Base-by-base conservation (phyloP, 805 yeast genomes). In the Wickerhamiella allomyrinae region DNA sequence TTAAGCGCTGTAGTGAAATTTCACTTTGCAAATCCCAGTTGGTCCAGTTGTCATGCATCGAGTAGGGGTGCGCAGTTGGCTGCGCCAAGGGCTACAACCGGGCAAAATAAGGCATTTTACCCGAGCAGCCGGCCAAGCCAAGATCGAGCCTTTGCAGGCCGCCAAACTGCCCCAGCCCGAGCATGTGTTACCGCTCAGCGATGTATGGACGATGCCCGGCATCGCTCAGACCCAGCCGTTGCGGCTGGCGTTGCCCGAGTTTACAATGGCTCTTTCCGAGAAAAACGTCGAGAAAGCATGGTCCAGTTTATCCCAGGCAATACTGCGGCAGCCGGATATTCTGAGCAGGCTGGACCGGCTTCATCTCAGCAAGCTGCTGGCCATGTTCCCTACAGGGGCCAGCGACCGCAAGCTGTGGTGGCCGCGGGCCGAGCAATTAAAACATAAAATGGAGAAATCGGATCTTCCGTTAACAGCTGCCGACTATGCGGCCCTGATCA, bases 401-500 rank as follows among this genome's bases (percentile, higher is more conserved):
- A 38, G 41, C 19, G 34, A 45, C 6, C 51, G 53, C 7, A 35
- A 34, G 22, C 20, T 34, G 15, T 47, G 44, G 39, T 49, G 52
- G 55, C 54, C 55, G 11, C 45, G 48, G 20, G 56, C 55, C 15
- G 41, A 25, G 37, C 41, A 39, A 31, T 39, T 57, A 14, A 45
- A 43, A 11, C 9, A 39, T 27, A 49, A 49, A 1, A 44, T 55
- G 41, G 40, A 41, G 11, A 38, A 40, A 9, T 43, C 49, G 7
- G 52, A 47, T 9, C 46, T 40, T 20, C 29, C 36, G 29, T 43
- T 57, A 11, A 31, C 42, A 3, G 41, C 56, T 7, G 33, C 29
- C 10, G 59, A 53, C 41, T 58, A 55, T 38, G 47, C 53, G 2
- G 35, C 34, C 8, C 43, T 58, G 35, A 50, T 58, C 20, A 51